phyloP scores from a whole-genome alignment of 306 rosid species.

The Begonia fuchsioides region DNA sequence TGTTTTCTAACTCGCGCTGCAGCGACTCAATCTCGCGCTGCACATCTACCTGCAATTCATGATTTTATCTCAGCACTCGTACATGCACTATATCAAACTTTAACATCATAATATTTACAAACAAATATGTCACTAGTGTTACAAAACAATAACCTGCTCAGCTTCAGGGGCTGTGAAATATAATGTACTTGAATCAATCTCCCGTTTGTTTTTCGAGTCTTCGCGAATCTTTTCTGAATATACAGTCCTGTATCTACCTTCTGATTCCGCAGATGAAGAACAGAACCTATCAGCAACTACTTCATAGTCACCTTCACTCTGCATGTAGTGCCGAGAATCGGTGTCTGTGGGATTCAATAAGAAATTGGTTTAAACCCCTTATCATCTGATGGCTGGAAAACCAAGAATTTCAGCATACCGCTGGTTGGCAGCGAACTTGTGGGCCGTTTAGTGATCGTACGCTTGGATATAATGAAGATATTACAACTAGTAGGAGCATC shows the following conservation, averaged over 20 bases:
- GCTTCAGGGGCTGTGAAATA: conserved; percentile 30
- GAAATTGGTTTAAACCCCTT: conserved; percentile 9
- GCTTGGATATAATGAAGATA: conserved; percentile 44
- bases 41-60: conserved; percentile 28
- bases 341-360: conserved; percentile 18
- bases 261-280: conserved; percentile 20
- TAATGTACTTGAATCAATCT: conserved; percentile 15
- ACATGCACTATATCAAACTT: conserved; percentile 2
- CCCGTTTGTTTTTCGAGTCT: conserved; percentile 21
- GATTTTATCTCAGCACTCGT: conserved; percentile 11
- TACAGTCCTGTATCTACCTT: conserved; percentile 10
- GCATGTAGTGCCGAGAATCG: conserved; percentile 14
- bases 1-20: conserved; percentile 62
- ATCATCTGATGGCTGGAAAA: conserved; percentile 3
- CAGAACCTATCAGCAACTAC: conserved; percentile 13
- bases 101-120: background rate
- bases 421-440: conserved; percentile 23
- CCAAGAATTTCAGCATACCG: conserved; percentile 33
- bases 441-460: conserved; percentile 36
- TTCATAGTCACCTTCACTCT: conserved; percentile 18
- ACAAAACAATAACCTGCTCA: conserved; percentile 34
- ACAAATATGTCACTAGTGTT: background rate
- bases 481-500: conserved; percentile 41
- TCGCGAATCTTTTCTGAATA: conserved; percentile 24
- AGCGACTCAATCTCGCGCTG: conserved; percentile 44